Evolutionary conservation across 371 early-diverging fungal species (phyloP).

Genomic region (Syncephalis fuscata): DNA sequence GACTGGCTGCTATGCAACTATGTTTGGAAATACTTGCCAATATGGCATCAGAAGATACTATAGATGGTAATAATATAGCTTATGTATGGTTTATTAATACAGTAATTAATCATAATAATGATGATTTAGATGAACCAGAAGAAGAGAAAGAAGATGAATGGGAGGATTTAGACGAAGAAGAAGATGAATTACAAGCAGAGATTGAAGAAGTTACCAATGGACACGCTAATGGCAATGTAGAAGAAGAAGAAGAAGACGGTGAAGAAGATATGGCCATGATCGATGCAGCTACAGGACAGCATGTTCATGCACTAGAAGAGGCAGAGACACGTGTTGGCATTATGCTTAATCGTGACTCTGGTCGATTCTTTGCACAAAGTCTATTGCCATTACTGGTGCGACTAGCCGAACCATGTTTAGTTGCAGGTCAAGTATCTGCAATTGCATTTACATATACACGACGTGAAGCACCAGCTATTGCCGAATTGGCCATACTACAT

Average conservation of each 20-base stretch:
- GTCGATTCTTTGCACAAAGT: too few species aligned
- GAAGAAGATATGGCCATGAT: conserved; percentile 24
- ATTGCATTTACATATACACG: too few species aligned
- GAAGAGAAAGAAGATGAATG: conserved; percentile 19
- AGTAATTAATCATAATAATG: conserved; percentile 9
- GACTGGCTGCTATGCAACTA: conserved; percentile 33
- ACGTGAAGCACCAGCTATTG: too few species aligned
- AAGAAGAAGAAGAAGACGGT: conserved; percentile 13
- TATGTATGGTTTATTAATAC: background rate
- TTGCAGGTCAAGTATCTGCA: too few species aligned
- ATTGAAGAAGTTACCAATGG: background rate
- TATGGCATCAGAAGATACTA: conserved; percentile 47
- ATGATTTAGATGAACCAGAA: conserved; percentile 23
- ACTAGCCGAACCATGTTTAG: too few species aligned
- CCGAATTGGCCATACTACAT: conserved; percentile 29
- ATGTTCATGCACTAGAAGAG: conserved; percentile 18
- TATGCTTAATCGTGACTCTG: too few species aligned
- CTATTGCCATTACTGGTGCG: too few species aligned
- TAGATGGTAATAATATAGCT: conserved; percentile 16
- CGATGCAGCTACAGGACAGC: conserved; percentile 10
- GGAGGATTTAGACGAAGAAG: conserved; percentile 30
- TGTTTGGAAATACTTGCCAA: conserved; percentile 60
- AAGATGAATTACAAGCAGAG: background rate
- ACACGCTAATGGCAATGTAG: conserved; percentile 5
- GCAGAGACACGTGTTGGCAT: conserved; percentile 3